A percentile compares a stretch with the other conserved stretches of the same genome.
These are phyloP conservation scores for Zostera marina DNA, from an alignment of 116 monocot species.

Conservation along the genomic window DNA sequence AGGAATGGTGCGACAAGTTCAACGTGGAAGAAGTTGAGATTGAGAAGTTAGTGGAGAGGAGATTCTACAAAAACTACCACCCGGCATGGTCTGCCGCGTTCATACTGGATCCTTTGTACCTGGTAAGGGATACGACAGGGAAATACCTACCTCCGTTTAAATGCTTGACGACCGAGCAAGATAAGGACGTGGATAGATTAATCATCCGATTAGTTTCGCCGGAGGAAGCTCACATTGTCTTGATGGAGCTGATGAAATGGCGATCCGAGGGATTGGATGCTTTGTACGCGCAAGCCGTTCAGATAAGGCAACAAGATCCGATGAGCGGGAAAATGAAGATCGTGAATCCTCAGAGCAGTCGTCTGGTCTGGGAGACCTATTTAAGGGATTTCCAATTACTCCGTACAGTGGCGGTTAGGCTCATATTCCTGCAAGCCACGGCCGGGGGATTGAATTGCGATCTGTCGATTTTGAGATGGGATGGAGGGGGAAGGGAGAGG, in stretches of 20 bases:
- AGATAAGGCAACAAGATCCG: slow-evolving; percentile 58
- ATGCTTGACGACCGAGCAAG: slow-evolving; percentile 73
- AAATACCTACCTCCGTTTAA: slow-evolving; percentile 94
- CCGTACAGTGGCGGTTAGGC: slow-evolving; percentile 61
- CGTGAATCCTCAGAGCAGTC: slow-evolving; percentile 72
- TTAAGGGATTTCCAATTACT: slow-evolving; percentile 66
- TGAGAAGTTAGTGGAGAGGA: slow-evolving; percentile 42
- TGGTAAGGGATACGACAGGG: slow-evolving; percentile 68
- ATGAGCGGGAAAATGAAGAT: slow-evolving; percentile 69
- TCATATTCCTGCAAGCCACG: slow-evolving; percentile 91
- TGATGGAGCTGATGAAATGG: slow-evolving; percentile 98
- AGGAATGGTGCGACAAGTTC: slow-evolving; percentile 54
- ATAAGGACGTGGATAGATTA: slow-evolving; percentile 79
- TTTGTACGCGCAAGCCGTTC: slow-evolving; percentile 77
- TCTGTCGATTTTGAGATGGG: slow-evolving; percentile 33
- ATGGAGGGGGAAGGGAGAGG: slow-evolving; percentile 10
- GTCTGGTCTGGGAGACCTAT: slow-evolving; percentile 89
- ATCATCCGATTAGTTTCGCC: slow-evolving; percentile 62
- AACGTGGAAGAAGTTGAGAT: slow-evolving; percentile 20
- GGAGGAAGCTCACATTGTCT: slow-evolving; percentile 78
- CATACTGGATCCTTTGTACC: slow-evolving; percentile 77
- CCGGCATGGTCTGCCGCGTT: slow-evolving; percentile 96
- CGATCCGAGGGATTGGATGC: slow-evolving; percentile 70
- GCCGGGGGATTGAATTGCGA: slow-evolving; percentile 35
- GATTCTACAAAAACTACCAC: slow-evolving; percentile 86